Percentiles rank a stretch among this genome's conserved stretches.
phyloP scores from a whole-genome alignment of 2,329 filamentous ascomycete species.

The Pseudopyrenochaeta lycopersici region DNA sequence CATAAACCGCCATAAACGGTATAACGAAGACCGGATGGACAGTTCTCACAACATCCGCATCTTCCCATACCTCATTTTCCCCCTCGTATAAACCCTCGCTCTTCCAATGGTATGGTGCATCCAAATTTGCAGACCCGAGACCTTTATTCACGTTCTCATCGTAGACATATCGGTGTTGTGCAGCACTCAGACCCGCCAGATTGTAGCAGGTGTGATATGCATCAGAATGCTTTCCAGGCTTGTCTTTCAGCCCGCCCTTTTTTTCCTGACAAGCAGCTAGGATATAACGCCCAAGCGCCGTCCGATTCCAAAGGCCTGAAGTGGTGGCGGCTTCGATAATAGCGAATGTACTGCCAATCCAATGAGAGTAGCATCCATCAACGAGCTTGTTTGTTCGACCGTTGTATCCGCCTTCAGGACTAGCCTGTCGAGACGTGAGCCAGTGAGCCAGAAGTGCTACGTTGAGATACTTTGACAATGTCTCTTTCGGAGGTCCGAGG shows the following conservation, averaged over 20 bases:
- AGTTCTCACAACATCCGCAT: constrained; percentile 72
- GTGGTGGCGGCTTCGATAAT: constrained; percentile 79
- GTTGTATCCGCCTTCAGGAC: constrained; percentile 90
- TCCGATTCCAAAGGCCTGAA: constrained; percentile 73
- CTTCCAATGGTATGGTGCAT: constrained; percentile 56
- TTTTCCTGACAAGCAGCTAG: constrained; percentile 84
- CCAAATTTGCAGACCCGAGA: constrained; percentile 36
- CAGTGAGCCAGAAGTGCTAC: constrained; percentile 81
- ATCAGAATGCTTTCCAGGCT: constrained; percentile 87
- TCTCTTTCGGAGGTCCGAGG: constrained; percentile 78
- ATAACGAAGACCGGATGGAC: constrained; percentile 89
- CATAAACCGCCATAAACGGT: constrained; percentile 73
- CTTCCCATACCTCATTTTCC: constrained; percentile 66
- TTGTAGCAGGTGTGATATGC: constrained; percentile 95
- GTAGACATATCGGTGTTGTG: constrained; percentile 71
- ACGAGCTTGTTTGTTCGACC: constrained; percentile 98
- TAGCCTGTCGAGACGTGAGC: constrained; percentile 88
- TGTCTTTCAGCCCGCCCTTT: constrained; percentile 87
- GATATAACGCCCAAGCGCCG: constrained; percentile 89
- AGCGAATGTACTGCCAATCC: constrained; percentile 95
- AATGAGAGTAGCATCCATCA: constrained; percentile 97
- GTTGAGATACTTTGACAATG: constrained; percentile 79
- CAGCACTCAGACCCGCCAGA: constrained; percentile 82
- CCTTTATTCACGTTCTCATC: constrained; percentile 47
- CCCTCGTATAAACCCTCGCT: constrained; percentile 61